phyloP scores from a whole-genome alignment of 2,329 filamentous ascomycete genomes.

The Hypoxylon sp. region DNA sequence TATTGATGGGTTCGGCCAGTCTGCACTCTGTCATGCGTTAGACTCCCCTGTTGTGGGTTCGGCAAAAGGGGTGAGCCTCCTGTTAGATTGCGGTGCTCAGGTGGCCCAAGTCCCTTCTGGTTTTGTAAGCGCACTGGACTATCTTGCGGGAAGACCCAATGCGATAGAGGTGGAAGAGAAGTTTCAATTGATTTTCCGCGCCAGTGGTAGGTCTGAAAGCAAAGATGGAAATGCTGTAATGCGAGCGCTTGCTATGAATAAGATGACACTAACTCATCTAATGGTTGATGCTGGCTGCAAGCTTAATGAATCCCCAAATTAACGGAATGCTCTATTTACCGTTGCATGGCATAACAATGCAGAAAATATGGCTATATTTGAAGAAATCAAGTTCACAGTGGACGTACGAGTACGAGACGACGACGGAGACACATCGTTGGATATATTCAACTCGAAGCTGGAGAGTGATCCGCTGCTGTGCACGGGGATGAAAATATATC shows the following conservation, averaged over 20 bases:
- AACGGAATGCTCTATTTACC: not conserved
- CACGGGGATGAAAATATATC: not conserved
- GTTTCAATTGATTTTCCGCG: conserved; percentile 18
- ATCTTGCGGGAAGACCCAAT: not conserved
- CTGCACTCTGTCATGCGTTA: not conserved
- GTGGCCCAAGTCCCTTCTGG: not conserved
- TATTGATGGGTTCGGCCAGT: fast-evolving
- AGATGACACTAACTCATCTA: conserved; percentile 17
- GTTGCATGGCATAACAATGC: not conserved
- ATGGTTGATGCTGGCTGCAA: conserved; percentile 27
- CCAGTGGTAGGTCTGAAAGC: not conserved
- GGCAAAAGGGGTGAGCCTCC: not conserved
- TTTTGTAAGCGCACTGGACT: not conserved
- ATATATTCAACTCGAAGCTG: conserved; percentile 30
- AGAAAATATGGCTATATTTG: conserved; percentile 13
- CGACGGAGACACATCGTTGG: conserved; percentile 14
- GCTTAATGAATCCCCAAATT: not conserved
- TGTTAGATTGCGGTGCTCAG: conserved; percentile 15
- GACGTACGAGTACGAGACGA: conserved; percentile 23
- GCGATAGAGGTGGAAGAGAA: conserved; percentile 18
- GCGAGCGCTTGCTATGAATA: not conserved
- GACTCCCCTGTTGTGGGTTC: not conserved
- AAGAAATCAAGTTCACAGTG: conserved; percentile 4
- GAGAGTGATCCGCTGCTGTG: not conserved
- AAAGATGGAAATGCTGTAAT: not conserved